Base-by-base conservation (phyloP, 2,329 filamentous ascomycete species). In the Calonectria pseudoreteaudii region DNA sequence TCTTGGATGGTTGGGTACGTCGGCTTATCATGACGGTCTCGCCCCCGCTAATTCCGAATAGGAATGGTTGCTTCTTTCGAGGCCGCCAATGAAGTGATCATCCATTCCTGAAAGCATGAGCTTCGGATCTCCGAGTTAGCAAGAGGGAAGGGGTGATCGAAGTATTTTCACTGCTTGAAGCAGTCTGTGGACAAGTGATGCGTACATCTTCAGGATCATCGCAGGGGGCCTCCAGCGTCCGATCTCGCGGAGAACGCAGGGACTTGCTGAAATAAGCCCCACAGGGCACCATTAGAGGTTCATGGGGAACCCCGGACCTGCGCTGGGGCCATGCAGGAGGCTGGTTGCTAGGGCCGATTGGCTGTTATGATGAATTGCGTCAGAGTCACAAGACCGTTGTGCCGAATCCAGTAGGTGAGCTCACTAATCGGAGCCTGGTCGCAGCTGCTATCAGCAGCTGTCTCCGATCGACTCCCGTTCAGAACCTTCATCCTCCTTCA, bases 331-430 rank as follows among this genome's bases (percentile, higher is more conserved):
- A 30, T 62, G 56, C 34, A 23, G 60, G n/a, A 26, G 60, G 38
- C 41, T 47, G 47, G 47, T 53, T 67, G 65, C 65, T n/a, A 14
- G 49, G 49, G n/a, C 18, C 34, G 66, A 52, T 47, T 66, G 38
- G 30, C 47, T 67, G 64, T 26, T 62, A 23, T 47, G 65, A 28
- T 56, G 36, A 20, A 56, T 58, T 72, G 69, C 60, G 66, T 73
- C 60, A 66, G 49, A 56, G 71, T 73, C 66, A 70, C 66, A 69
- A 66, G 66, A 72, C 70, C 34, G 28, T 44, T 44, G 5, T 44
- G 41, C 41, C 41, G 8, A 44, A 23, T 20, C 53, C 34, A 18
- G 26, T 47, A 20, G 18, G 50, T 31, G 50, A 58, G 50, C 64
- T 71, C 49, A 47, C 44, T 47, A 31, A 53, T 52, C 23, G 49